Evolutionary conservation across 2,329 filamentous ascomycete species (phyloP).

Genomic region (Colletotrichum theobromicola): DNA sequence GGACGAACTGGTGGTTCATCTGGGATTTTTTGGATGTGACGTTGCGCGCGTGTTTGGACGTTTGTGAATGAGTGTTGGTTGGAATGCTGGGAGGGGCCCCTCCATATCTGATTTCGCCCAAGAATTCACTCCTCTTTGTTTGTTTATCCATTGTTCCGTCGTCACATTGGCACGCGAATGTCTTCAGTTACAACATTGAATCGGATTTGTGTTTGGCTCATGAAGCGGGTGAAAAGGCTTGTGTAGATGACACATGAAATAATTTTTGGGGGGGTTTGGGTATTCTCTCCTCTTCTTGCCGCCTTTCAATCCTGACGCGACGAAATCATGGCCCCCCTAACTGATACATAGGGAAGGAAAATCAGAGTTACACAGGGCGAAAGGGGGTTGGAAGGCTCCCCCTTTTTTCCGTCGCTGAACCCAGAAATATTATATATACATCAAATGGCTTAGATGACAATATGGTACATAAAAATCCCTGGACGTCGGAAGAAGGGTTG

Average conservation of each 20-base stretch:
- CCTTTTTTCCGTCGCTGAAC: background rate
- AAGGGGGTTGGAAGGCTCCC: background rate
- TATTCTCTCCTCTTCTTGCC: background rate
- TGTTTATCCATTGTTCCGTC: background rate
- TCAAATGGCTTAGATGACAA: background rate
- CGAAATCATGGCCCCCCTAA: background rate
- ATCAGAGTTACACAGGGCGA: background rate
- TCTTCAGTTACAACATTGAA: background rate
- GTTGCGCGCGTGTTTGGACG: too few species aligned
- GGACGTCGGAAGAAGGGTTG: background rate
- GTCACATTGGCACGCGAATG: background rate
- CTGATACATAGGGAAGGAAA: background rate
- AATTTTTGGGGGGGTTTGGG: background rate
- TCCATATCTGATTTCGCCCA: background rate
- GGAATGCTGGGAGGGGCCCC: background rate
- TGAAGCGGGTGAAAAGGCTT: background rate
- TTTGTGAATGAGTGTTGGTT: too few species aligned
- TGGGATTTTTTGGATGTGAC: background rate
- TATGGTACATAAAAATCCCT: background rate
- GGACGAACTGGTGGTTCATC: background rate
- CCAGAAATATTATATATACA: background rate
- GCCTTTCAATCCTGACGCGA: background rate
- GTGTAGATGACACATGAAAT: conserved; percentile 2
- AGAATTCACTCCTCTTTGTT: background rate
- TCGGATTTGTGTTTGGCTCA: background rate